phyloP scores from a whole-genome alignment of 2,329 filamentous ascomycete genomes.

The Sporothrix mexicana region DNA sequence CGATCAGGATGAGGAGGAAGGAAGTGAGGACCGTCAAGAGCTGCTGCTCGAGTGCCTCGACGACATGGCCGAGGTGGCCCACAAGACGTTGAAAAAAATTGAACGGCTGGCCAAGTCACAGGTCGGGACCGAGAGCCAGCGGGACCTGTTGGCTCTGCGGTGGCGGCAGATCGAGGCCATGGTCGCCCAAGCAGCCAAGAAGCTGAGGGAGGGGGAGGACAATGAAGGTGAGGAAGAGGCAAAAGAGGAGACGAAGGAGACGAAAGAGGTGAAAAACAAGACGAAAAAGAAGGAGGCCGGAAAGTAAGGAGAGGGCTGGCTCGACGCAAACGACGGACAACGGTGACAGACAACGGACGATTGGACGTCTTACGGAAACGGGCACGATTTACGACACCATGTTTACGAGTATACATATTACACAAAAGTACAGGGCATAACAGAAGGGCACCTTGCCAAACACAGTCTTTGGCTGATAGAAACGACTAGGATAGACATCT shows the following conservation, averaged over 20 bases:
- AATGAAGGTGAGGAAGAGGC: neutral
- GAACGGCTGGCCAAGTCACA: slow-evolving; percentile 2
- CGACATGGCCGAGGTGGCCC: slow-evolving; percentile 34
- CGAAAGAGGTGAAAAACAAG: neutral
- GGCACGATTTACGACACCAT: slow-evolving; percentile 13
- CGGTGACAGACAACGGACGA: neutral
- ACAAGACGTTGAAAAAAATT: slow-evolving; percentile 27
- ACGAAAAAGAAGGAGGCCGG: neutral
- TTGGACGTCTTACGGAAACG: neutral
- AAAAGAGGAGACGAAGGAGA: neutral
- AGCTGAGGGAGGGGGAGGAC: slow-evolving; percentile 13
- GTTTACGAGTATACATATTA: neutral
- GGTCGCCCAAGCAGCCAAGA: slow-evolving; percentile 31
- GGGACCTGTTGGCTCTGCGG: slow-evolving; percentile 34
- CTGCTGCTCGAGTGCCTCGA: slow-evolving; percentile 34
- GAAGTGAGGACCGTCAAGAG: slow-evolving; percentile 25
- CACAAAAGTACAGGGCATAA: neutral
- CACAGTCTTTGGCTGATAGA: neutral
- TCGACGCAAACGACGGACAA: neutral
- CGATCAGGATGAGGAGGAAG: slow-evolving; percentile 25
- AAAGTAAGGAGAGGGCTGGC: neutral
- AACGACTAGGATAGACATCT: neutral
- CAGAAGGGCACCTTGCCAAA: neutral
- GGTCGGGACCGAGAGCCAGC: slow-evolving; percentile 35
- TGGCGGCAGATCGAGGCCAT: slow-evolving; percentile 39